Percentiles rank a stretch among this genome's conserved stretches.
phyloP scores from a whole-genome alignment of 345 rosid species.

The Firmiana major region DNA sequence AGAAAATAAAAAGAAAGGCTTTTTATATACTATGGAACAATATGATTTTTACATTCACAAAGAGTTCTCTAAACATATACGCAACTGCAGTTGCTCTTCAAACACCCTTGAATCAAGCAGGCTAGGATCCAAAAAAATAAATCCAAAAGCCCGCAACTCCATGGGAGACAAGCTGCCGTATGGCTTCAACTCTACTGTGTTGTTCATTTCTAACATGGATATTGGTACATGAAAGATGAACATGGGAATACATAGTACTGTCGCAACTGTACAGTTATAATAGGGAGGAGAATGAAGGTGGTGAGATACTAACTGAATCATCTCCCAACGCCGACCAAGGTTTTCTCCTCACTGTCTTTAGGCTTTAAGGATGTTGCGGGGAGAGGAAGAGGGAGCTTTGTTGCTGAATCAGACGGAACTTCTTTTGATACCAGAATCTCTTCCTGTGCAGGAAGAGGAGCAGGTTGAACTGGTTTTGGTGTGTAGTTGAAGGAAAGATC shows the following conservation, averaged over 20 bases:
- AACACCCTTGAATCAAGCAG: constrained; percentile 21
- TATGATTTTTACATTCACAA: constrained; percentile 10
- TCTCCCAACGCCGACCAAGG: constrained; percentile 44
- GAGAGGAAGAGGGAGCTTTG: constrained; percentile 21
- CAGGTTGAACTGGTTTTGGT: constrained; percentile 39
- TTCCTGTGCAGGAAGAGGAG: constrained; percentile 25
- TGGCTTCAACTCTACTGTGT: constrained; percentile 14
- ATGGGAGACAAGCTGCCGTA: neutral
- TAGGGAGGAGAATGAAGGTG: constrained; percentile 5
- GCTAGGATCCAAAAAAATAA: constrained; percentile 44
- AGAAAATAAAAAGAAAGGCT: neutral
- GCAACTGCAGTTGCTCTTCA: constrained; percentile 12
- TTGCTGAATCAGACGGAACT: constrained; percentile 16
- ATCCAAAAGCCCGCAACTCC: constrained; percentile 38
- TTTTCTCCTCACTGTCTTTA: constrained; percentile 33
- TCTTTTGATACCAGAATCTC: constrained; percentile 20
- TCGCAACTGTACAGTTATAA: constrained; percentile 25
- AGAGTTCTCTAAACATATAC: neutral
- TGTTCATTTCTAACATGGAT: constrained; percentile 3
- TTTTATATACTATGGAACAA: neutral
- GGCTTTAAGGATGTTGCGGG: constrained; percentile 7
- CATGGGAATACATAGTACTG: constrained; percentile 8
- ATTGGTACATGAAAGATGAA: constrained; percentile 11
- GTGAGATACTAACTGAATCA: constrained; percentile 18
- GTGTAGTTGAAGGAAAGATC: constrained; percentile 72